Evolutionary conservation across 257 asterid genomes (phyloP), one percentile per base, ranked within the genome.

Genomic region (Paraleonurus japonicus): DNA sequence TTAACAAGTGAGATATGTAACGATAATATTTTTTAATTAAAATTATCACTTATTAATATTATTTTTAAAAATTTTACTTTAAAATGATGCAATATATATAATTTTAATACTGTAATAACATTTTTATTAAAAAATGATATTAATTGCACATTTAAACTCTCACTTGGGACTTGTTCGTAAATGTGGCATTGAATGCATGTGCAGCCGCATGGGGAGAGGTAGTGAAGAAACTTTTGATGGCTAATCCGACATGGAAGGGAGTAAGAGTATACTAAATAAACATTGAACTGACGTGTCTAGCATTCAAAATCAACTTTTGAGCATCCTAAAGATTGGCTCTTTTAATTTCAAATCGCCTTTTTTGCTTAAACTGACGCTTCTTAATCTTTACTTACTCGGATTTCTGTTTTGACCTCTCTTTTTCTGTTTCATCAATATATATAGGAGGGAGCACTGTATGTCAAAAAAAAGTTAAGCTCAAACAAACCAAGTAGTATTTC

Each of bases 231-330:
- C 30, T 22, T 54, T 22, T 54, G 7, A 22, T 22, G 30, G 9
- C 23, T 30, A 16, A 60, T 58, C 58, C 35, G 45, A 43, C 48
- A 28, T 16, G 75, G 61, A 43, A 16, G 50, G 51, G 23, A 41
- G 16, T 11, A 12, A 1, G 10, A 35, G 12, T 13, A 12, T 4
- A 43, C n/a, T 35, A 35, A 28, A 20, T 27, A 6, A 35, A 33
- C 45, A 10, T 8, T 13, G 28, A 53, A 28, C 17, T 17, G 62
- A 69, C 68, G 76, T 63, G 71, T 69, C 9, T 41, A 67, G 33
- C 80, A 76, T 69, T 39, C 48, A 69, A 62, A 53, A 19, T 64
- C 72, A 12, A 41, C 76, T 63, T 76, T 76, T 62, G 15, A 28
- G 45, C 43, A 61, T 13, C 51, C 1, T 24, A 69, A 75, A 39